Evolutionary conservation across 2,329 filamentous ascomycete genomes (phyloP).

Genomic region (Ophiostoma piceae): DNA sequence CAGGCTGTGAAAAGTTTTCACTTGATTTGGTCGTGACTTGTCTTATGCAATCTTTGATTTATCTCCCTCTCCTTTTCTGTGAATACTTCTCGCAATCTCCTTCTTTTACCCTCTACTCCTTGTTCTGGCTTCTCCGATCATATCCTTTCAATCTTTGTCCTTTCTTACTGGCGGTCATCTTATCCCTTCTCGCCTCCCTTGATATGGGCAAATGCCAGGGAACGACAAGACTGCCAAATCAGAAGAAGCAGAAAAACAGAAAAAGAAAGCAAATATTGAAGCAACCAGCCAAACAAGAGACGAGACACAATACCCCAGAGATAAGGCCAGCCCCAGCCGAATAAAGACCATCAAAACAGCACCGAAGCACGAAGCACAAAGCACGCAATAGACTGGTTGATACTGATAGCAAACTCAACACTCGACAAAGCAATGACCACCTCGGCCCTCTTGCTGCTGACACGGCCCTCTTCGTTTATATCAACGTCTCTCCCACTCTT

Average conservation of each 20-base stretch:
- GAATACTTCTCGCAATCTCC: too few relatives aligned
- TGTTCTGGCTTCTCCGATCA: neutral
- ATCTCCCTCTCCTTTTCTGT: neutral
- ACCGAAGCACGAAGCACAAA: constrained; percentile 2
- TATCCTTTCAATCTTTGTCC: neutral
- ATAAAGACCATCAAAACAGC: neutral
- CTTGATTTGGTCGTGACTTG: neutral
- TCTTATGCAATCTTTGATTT: neutral
- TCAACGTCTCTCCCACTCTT: neutral
- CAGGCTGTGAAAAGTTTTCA: constrained; percentile 16
- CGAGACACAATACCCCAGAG: neutral
- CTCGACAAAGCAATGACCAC: neutral
- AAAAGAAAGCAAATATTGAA: neutral
- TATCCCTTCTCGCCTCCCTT: neutral
- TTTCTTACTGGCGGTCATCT: neutral
- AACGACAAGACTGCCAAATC: neutral
- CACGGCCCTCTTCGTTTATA: constrained; percentile 10
- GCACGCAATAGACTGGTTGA: neutral
- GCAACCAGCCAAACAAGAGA: neutral
- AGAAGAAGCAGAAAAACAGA: neutral
- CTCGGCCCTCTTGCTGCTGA: neutral
- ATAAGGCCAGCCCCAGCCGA: constrained; percentile 10
- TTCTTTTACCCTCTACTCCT: neutral
- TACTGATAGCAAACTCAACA: neutral
- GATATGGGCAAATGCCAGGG: neutral